A percentile compares a stretch with the other conserved stretches of the same genome.
Evolutionary conservation across 768 basidiomycete genomes (phyloP).

Genomic region (Mycena capillaripes): DNA sequence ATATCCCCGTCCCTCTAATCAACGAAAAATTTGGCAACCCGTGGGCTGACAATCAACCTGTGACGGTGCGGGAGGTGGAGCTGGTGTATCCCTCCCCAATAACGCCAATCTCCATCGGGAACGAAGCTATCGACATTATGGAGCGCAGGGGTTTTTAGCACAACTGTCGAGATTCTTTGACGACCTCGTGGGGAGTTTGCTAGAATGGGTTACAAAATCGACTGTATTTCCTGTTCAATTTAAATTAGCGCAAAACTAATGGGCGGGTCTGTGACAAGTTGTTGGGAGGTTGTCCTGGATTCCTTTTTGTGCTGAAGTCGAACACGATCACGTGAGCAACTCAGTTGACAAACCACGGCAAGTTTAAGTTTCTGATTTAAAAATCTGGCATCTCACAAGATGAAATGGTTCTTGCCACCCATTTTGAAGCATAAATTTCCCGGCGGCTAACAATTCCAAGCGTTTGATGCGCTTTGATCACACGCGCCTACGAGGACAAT

Average conservation of each 20-base stretch:
- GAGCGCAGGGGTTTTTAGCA: constrained; percentile 1
- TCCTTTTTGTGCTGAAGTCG: too few relatives aligned
- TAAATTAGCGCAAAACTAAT: too few relatives aligned
- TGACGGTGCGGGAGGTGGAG: constrained; percentile 22
- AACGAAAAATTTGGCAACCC: constrained; percentile 23
- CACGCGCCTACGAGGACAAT: not conserved
- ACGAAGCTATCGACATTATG: constrained; percentile 6
- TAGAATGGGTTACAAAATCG: too few relatives aligned
- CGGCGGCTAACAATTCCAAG: not conserved
- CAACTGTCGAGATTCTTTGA: not conserved
- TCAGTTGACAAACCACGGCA: too few relatives aligned
- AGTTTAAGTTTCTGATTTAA: not conserved
- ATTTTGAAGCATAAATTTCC: too few relatives aligned
- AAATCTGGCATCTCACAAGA: too few relatives aligned
- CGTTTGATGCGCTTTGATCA: constrained; percentile 4
- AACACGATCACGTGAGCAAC: too few relatives aligned
- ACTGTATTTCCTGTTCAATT: too few relatives aligned
- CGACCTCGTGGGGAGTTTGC: too few relatives aligned
- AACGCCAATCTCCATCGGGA: constrained; percentile 19
- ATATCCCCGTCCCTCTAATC: constrained; percentile 8
- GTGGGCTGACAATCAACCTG: constrained; percentile 11
- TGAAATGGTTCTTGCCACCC: too few relatives aligned
- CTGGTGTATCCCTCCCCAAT: constrained; percentile 29
- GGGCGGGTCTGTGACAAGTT: too few relatives aligned
- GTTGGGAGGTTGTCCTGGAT: too few relatives aligned